Base-by-base conservation (phyloP, 116 monocot genomes). In the Papilionanthe hybrid region DNA sequence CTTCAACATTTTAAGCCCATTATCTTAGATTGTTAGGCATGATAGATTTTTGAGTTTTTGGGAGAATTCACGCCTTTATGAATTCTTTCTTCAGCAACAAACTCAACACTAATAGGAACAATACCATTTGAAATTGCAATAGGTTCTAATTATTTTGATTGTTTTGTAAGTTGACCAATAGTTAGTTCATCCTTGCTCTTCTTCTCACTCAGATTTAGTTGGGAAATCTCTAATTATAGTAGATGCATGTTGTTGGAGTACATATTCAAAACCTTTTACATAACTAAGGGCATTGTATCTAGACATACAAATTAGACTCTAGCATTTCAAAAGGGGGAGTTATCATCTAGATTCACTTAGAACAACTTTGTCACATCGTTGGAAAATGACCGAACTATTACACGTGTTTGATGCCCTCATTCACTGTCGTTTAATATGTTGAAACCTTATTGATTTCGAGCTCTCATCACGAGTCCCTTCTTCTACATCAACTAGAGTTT, bases 381-480 rank as follows among this genome's bases (percentile, higher is more conserved):
- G 67, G 94, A 88, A 78, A 93, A 94, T 13, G 92, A 91, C 53
- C 98, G 93, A 89, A 98, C 94, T 69, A 94, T 32, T 17, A 69
- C 30, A 92, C 60, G 93, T 94, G 89, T 77, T 85, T 72, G 83
- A 2, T n/a, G n/a, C n/a, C n/a, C n/a, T n/a, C n/a, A n/a, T n/a
- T n/a, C n/a, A n/a, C n/a, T n/a, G n/a, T n/a, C n/a, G n/a, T n/a
- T n/a, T n/a, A n/a, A n/a, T n/a, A n/a, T n/a, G n/a, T n/a, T n/a
- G n/a, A n/a, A n/a, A n/a, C n/a, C n/a, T n/a, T n/a, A n/a, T n/a
- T n/a, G n/a, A n/a, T n/a, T n/a, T n/a, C n/a, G n/a, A n/a, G n/a
- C n/a, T n/a, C n/a, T n/a, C n/a, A n/a, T n/a, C n/a, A n/a, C n/a
- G n/a, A n/a, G n/a, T n/a, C n/a, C n/a, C n/a, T n/a, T n/a, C n/a